phyloP scores from a whole-genome alignment of 2,329 filamentous ascomycete species.

The Basipetospora sp. region DNA sequence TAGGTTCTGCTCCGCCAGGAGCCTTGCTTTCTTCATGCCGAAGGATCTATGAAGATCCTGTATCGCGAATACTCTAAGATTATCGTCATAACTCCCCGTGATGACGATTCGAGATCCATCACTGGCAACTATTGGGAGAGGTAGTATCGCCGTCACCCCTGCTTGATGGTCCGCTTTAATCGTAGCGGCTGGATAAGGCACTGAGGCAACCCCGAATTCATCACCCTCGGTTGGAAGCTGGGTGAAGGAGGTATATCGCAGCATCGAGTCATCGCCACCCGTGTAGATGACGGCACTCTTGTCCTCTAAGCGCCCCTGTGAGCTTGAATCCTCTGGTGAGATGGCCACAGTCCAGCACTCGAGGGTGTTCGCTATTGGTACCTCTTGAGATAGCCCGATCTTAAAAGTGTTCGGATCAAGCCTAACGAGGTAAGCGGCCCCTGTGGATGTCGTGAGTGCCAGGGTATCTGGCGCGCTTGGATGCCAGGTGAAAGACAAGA shows the following conservation, averaged over 20 bases:
- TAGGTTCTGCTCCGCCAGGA: conserved; percentile 51
- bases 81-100: conserved; percentile 87
- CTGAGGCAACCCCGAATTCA: no score
- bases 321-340: no score
- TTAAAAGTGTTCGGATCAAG: conserved; percentile 26
- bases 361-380: conserved; percentile 36
- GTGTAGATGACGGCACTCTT: conserved; percentile 34
- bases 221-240: conserved; percentile 9
- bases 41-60: conserved; percentile 26
- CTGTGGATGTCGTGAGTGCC: conserved; percentile 57
- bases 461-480: conserved; percentile 39
- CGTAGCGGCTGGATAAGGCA: conserved; percentile 14
- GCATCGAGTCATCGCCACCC: conserved; percentile 61
- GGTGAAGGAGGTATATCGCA: conserved; percentile 28
- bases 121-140: conserved; percentile 32
- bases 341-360: conserved; percentile 66
- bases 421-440: conserved; percentile 42
- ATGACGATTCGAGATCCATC: conserved; percentile 45
- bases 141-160: conserved; percentile 76
- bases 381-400: conserved; percentile 18
- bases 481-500: conserved; percentile 63
- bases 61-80: conserved; percentile 51
- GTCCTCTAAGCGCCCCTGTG: no score
- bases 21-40: conserved; percentile 26
- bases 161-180: conserved; percentile 49